Percentiles rank a stretch among this genome's conserved stretches.
phyloP scores from a whole-genome alignment of 352 stramenopile genomes.

The Phytophthora citrophthora region DNA sequence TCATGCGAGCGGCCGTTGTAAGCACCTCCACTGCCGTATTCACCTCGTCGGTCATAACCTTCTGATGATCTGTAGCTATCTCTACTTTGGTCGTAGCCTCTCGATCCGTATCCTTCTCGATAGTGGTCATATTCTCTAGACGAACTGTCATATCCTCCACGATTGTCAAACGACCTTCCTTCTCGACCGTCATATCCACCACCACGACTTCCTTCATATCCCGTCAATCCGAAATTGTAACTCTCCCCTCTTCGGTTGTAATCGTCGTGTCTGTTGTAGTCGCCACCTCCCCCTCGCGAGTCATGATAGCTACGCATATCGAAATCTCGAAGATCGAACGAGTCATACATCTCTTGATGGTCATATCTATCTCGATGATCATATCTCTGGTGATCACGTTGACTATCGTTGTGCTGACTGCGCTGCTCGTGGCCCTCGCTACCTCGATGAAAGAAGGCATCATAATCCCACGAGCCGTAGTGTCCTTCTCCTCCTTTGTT shows the following conservation, averaged over 20 bases:
- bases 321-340: slow-evolving; percentile 36
- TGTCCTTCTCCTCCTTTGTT: slow-evolving; percentile 42
- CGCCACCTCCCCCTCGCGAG: slow-evolving; percentile 26
- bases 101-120: slow-evolving; percentile 14
- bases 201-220: slow-evolving; percentile 19
- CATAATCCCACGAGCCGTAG: slow-evolving; percentile 27
- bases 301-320: slow-evolving; percentile 13
- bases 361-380: slow-evolving; percentile 24
- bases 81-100: slow-evolving; percentile 7
- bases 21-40: too few species aligned
- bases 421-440: slow-evolving; percentile 9
- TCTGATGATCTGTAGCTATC: slow-evolving; percentile 13
- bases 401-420: slow-evolving; percentile 5
- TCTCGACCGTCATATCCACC: neutral
- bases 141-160: slow-evolving; percentile 7
- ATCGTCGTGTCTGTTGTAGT: slow-evolving; percentile 30
- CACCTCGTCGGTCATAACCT: slow-evolving; percentile 8
- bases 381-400: slow-evolving; percentile 17
- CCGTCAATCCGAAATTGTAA: slow-evolving; percentile 10
- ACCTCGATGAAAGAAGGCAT: slow-evolving; percentile 22
- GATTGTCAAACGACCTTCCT: slow-evolving; percentile 1
- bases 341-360: slow-evolving; percentile 5
- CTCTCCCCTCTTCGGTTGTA: slow-evolving; percentile 30
- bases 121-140: neutral
- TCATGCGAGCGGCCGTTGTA: too few species aligned